Conservation (phyloP, 352 stramenopile species). For the Phytophthora capsici region DNA sequence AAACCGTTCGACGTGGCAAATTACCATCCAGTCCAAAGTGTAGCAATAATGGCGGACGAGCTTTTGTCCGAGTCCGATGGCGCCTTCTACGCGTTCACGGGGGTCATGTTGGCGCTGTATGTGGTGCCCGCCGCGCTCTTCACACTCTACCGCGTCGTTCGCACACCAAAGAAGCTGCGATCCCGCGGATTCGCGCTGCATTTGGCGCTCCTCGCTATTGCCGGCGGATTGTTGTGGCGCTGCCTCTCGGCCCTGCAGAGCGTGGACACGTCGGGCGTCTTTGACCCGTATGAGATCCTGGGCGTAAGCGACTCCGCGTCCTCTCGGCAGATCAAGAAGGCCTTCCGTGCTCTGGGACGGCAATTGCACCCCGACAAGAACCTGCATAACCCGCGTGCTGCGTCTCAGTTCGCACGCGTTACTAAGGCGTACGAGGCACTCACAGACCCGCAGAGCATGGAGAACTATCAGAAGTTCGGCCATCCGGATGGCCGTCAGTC, state of each 20-base stretch:
- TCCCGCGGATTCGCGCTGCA: conserved; percentile 59
- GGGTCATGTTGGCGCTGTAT: conserved; percentile 86
- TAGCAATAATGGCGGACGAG: conserved; percentile 23
- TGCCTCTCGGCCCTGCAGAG: conserved; percentile 69
- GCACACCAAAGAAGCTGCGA: conserved; percentile 52
- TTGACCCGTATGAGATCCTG: conserved; percentile 90
- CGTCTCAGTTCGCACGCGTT: conserved; percentile 67
- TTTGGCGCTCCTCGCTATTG: conserved; percentile 58
- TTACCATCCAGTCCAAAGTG: not conserved
- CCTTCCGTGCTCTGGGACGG: conserved; percentile 68
- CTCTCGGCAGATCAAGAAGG: conserved; percentile 74
- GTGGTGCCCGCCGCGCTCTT: conserved; percentile 67
- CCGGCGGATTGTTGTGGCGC: conserved; percentile 46
- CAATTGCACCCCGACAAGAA: conserved; percentile 88
- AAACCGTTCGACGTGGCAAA: too few relatives aligned
- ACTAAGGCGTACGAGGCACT: conserved; percentile 90
- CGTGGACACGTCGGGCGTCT: conserved; percentile 78
- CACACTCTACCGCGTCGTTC: conserved; percentile 55
- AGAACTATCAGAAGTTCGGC: conserved; percentile 83
- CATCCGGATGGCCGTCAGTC: conserved; percentile 83
- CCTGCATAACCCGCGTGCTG: conserved; percentile 48
- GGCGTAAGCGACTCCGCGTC: conserved; percentile 63
- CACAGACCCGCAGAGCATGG: conserved; percentile 69
- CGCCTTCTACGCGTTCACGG: conserved; percentile 83
- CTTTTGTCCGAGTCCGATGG: conserved; percentile 72